phyloP scores from a whole-genome alignment of 306 rosid species.

The Cicer cuneatum region DNA sequence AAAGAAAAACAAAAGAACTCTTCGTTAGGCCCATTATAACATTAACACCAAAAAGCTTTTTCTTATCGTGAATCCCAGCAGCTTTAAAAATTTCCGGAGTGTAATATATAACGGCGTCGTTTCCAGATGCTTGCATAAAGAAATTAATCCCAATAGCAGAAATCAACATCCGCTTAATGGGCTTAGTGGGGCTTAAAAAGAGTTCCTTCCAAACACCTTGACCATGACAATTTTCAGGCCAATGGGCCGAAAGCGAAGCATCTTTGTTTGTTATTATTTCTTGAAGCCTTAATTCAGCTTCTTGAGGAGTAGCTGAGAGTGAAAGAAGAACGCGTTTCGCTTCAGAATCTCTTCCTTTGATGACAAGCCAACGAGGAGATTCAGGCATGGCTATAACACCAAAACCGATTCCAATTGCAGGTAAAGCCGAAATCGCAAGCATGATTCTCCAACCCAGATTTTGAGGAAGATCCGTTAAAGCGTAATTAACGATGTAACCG shows the following conservation, averaged over 20 bases:
- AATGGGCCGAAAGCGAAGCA: conserved; percentile 29
- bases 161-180: conserved; percentile 63
- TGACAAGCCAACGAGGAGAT: conserved; percentile 77
- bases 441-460: conserved; percentile 68
- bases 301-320: conserved; percentile 53
- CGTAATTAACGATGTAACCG: conserved; percentile 69
- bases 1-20: conserved; percentile 58
- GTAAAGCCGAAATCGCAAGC: conserved; percentile 72
- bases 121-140: conserved; percentile 96
- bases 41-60: conserved; percentile 67
- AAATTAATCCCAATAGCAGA: conserved; percentile 80
- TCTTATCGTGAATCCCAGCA: conserved; percentile 61
- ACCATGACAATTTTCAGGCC: conserved; percentile 43
- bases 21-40: conserved; percentile 74
- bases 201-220: conserved; percentile 75
- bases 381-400: conserved; percentile 76
- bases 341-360: conserved; percentile 55
- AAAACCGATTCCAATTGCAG: conserved; percentile 59
- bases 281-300: conserved; percentile 59
- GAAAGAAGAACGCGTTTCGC: conserved; percentile 55
- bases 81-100: conserved; percentile 71
- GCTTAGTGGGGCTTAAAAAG: conserved; percentile 54
- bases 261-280: conserved; percentile 57
- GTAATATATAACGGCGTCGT: conserved; percentile 85
- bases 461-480: conserved; percentile 55